These are phyloP conservation scores for Aspergillus phoenicis DNA, from an alignment of 2,329 filamentous ascomycete genomes.

Conservation along the genomic window DNA sequence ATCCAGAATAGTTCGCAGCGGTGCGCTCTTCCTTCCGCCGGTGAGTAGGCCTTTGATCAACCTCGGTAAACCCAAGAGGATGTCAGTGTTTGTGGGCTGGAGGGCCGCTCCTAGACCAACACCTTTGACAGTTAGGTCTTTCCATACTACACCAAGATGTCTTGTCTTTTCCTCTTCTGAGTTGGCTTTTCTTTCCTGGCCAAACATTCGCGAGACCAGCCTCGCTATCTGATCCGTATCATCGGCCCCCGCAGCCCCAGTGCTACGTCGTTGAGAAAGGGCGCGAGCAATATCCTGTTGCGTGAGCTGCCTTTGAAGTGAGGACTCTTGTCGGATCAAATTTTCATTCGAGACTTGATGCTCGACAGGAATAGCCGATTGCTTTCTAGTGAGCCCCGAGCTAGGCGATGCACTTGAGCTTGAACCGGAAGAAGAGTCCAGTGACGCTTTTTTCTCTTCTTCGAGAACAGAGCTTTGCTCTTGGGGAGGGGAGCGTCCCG, in stretches of 20 bases:
- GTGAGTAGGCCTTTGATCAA: slow-evolving; percentile 50
- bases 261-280: slow-evolving; percentile 30
- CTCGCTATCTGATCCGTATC: slow-evolving; percentile 37
- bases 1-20: slow-evolving; percentile 67
- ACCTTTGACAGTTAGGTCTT: slow-evolving; percentile 69
- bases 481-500: background rate
- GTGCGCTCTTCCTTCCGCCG: slow-evolving; percentile 38
- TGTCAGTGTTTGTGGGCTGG: slow-evolving; percentile 59
- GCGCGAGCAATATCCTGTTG: slow-evolving; percentile 24
- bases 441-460: background rate
- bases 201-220: slow-evolving; percentile 73
- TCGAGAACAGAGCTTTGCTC: background rate
- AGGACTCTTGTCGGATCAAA: background rate
- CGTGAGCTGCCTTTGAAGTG: slow-evolving; percentile 11
- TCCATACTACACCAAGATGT: slow-evolving; percentile 71
- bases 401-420: background rate
- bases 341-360: background rate
- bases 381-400: background rate
- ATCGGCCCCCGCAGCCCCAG: slow-evolving; percentile 28
- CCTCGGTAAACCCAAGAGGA: slow-evolving; percentile 55
- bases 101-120: slow-evolving; percentile 66
- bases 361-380: background rate
- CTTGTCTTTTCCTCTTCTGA: slow-evolving; percentile 71
- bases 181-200: slow-evolving; percentile 62
- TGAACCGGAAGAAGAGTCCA: background rate